Base-by-base conservation (phyloP, 805 yeast species). In the Yarrowia sp. region DNA sequence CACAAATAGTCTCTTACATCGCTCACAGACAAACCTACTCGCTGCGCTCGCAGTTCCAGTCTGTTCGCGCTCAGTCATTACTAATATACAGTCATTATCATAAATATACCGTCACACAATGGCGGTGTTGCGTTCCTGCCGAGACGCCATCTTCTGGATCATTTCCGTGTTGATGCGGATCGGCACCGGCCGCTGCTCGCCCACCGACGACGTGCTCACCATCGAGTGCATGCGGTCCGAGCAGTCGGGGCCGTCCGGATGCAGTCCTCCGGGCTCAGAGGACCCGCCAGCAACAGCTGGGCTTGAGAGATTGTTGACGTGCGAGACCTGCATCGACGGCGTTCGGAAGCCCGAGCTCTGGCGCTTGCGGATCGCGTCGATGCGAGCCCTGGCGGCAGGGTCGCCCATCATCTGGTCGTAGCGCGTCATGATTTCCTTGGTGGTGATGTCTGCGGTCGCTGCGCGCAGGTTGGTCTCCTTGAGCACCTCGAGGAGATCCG, bases 401-500 rank as follows among this genome's bases (percentile, higher is more conserved):
- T 38, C 46, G n/a, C 38, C 38, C 61, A 55, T 38, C 61, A 55
- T 55, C 31, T 55, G 61, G 14, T 69, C 71, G 35, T 63, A 64
- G 5, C 66, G 61, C 32, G 66, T 47, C 22, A 66, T 39, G 16
- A 70, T 61, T 16, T 71, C 73, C 61, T 71, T 71, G 19, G 73
- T 63, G 8, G 72, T 63, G 32, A 70, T 39, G 8, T 70, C 70
- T 3, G 66, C 35, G 10, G 66, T 44, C 2, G 65, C 63, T 6
- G 51, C 58, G 7, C 58, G 63, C 36, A 70, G 62, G 13, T 66
- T 81, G 67, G 81, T 77, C 49, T 76, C 74, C 16, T 80, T 77
- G 66, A 80, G 78, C 36, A 87, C 72, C 9, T 76, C 76, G 68
- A 80, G 69, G 38, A 90, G 69, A 66, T 84, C 92, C 2, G 72